Evolutionary conservation across 345 rosid species (phyloP), one percentile per base, ranked within the genome.

Genomic region (Melaleuca alternifolia): DNA sequence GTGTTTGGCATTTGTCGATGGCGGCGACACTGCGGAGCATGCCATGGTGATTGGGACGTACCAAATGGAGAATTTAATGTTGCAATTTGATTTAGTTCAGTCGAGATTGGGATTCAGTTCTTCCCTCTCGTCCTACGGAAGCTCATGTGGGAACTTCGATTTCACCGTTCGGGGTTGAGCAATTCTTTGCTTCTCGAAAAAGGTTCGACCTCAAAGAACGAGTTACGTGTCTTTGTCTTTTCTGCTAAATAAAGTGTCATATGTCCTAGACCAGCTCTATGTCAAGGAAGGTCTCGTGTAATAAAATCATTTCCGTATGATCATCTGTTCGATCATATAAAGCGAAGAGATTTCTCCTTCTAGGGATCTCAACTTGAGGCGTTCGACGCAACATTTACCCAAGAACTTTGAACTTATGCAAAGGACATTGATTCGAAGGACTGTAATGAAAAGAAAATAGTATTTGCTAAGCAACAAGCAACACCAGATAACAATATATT

Each of bases 91-190:
- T 75, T 75, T 86, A 83, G 90, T 59, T 4, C 83, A 88, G 84
- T 87, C 85, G 48, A 85, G 86, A 85, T 86, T 91, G 56, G 93
- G 93, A n/a, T 91, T 91, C 84, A 90, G 87, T 79, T 46, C 84
- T 50, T 85, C 93, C 52, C 46, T 77, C 84, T 44, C 54, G 46
- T 77, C 51, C 65, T 24, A n/a, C 28, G 28, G 52, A 21, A 75
- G 23, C 61, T 75, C 87, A 44, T 86, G 84, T 50, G 51, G 62
- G 6, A 79, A 54, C 83, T 76, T 86, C 71, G 81, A 86, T 79
- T 54, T 86, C 51, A 77, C 84, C 3, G 86, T 61, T 28, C 51
- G 28, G 18, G 46, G 46, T 33, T 65, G 79, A 65, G 24, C 46
- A 33, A 7, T 65, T 65, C 79, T 65, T 65, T 65, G 46, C 79